A percentile compares a stretch with the other conserved stretches of the same genome.
These are phyloP conservation scores for Xylaria sp. DNA, from an alignment of 2,329 filamentous ascomycete species.

Conservation along the genomic window DNA sequence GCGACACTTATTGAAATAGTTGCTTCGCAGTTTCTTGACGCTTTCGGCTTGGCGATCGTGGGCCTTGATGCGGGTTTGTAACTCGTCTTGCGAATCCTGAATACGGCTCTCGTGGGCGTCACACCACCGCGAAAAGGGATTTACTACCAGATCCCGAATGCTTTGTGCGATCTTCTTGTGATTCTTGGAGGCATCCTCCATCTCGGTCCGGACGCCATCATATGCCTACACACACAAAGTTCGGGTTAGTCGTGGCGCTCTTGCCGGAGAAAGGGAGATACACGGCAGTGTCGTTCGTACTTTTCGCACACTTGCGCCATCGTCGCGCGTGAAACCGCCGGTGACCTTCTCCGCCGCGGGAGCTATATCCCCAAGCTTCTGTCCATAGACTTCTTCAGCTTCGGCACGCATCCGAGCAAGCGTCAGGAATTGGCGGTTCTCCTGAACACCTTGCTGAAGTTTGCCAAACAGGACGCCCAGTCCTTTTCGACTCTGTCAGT, in stretches of 20 bases:
- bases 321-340: slow-evolving; percentile 86
- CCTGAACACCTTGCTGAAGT: slow-evolving; percentile 91
- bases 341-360: slow-evolving; percentile 78
- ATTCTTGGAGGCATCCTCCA: slow-evolving; percentile 85
- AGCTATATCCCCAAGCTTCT: slow-evolving; percentile 78
- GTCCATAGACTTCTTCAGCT: slow-evolving; percentile 87
- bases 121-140: slow-evolving; percentile 94
- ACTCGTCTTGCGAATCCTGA: slow-evolving; percentile 91
- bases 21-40: slow-evolving; percentile 90
- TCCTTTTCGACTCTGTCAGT: slow-evolving; percentile 49
- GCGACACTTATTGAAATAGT: slow-evolving; percentile 99
- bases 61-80: slow-evolving; percentile 86
- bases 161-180: slow-evolving; percentile 96
- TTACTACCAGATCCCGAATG: slow-evolving; percentile 93
- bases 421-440: slow-evolving; percentile 92
- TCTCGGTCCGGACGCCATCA: slow-evolving; percentile 88
- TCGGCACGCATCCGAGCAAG: slow-evolving; percentile 94
- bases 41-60: slow-evolving; percentile 89
- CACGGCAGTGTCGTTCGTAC: slow-evolving; percentile 49
- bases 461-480: slow-evolving; percentile 94
- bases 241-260: slow-evolving; percentile 27
- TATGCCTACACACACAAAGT: slow-evolving; percentile 66
- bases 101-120: slow-evolving; percentile 90
- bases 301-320: slow-evolving; percentile 95
- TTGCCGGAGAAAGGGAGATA: slow-evolving; percentile 2